phyloP scores from a whole-genome alignment of 495 filamentous ascomycete species.

The Tuber umbilicatum region DNA sequence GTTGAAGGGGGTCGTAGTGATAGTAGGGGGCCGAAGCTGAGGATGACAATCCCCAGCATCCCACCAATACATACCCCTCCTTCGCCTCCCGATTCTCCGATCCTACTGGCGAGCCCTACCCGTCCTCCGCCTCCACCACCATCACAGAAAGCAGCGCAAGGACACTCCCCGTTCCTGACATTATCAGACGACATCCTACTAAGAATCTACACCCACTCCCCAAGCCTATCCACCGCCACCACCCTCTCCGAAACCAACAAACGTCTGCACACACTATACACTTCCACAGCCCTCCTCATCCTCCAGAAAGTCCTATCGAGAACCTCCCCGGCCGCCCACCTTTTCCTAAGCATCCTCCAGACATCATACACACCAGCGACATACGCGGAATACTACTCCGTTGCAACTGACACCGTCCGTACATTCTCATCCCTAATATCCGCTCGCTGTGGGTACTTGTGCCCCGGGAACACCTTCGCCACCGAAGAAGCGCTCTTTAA shows the following conservation, averaged over 20 bases:
- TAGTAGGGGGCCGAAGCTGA: background rate
- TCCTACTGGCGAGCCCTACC: constrained; percentile 11
- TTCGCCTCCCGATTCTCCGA: constrained; percentile 24
- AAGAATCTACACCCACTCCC: constrained; percentile 21
- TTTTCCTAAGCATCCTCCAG: constrained; percentile 16
- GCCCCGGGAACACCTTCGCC: constrained; percentile 11
- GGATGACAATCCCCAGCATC: background rate
- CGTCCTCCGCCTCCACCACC: constrained; percentile 27
- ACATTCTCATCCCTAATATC: constrained; percentile 29
- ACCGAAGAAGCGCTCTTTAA: constrained; percentile 30
- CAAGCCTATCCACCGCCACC: constrained; percentile 14
- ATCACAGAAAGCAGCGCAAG: background rate
- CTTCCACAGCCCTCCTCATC: constrained; percentile 16
- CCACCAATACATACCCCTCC: constrained; percentile 9
- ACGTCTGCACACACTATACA: constrained; percentile 18
- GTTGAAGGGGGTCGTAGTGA: background rate
- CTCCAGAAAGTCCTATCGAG: constrained; percentile 17
- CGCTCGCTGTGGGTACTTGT: constrained; percentile 28
- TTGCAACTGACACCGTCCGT: constrained; percentile 13
- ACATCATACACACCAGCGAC: constrained; percentile 9
- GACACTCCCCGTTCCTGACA: constrained; percentile 16
- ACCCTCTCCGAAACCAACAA: constrained; percentile 17
- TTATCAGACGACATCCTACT: constrained; percentile 27
- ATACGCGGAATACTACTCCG: constrained; percentile 20
- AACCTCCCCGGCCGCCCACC: constrained; percentile 7